These are phyloP conservation scores for Papiliotrema flavescens DNA, from an alignment of 1,284 basidiomycete species.

Conservation along the genomic window DNA sequence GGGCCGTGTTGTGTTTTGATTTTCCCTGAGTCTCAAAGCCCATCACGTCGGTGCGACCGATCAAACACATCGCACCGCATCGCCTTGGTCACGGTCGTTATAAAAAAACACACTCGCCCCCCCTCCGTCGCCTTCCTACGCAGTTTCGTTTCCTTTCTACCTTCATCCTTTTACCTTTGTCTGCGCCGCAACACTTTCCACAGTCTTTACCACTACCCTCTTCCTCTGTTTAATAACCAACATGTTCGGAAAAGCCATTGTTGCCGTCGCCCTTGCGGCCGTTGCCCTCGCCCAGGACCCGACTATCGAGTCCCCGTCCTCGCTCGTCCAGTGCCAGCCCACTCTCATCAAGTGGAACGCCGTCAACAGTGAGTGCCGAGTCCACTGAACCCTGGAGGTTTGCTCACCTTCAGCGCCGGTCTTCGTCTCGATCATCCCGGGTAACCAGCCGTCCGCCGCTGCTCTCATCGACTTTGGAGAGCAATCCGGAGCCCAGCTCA, in stretches of 20 bases:
- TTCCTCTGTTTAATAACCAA: background rate
- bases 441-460: conserved; percentile 59
- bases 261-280: conserved; percentile 24
- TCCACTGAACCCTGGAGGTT: background rate
- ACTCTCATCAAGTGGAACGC: conserved; percentile 56
- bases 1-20: no score
- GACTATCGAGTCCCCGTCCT: conserved; percentile 61
- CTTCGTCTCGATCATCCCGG: conserved; percentile 65
- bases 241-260: conserved; percentile 12
- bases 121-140: no score
- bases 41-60: no score
- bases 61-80: no score
- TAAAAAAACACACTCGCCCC: no score
- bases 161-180: background rate
- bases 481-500: conserved; percentile 52
- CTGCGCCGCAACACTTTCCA: background rate
- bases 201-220: background rate
- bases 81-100: no score
- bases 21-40: no score
- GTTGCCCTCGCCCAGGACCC: conserved; percentile 51
- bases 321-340: conserved; percentile 43
- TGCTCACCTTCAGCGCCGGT: conserved; percentile 54
- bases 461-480: conserved; percentile 52
- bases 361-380: conserved; percentile 44
- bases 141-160: background rate